Evolutionary conservation across 352 stramenopile species (phyloP), one percentile per base, ranked within the genome.

Genomic region (Saprolegnia parasitica): DNA sequence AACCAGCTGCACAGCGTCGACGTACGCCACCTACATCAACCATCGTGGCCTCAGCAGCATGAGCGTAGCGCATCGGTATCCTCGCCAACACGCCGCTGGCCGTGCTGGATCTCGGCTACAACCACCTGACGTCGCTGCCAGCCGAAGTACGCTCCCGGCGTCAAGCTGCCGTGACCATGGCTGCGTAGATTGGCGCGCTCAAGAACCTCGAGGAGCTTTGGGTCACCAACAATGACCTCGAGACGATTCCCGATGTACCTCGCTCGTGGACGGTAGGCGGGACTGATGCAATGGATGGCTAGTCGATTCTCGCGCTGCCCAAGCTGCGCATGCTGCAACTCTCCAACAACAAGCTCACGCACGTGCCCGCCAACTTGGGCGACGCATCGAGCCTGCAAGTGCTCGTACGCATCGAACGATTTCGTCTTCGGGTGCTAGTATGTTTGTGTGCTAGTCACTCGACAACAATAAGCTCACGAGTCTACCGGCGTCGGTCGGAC

Each of bases 331-430:
- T 67, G 24, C 24, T 67, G 2, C 60, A 67, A 24, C 37, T 67
- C 32, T 67, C 60, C 60, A 67, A 67, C 46, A 67, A 67, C 52
- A 60, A 60, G n/a, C 52, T 60, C 52, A 60, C 24, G 52, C 11
- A 16, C 11, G 11, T 60, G 9, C 52, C 52, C 8, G 35, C 24
- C 13, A 60, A 60, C 52, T n/a, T 60, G 11, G 52, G 52, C 11
- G 35, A 60, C 1, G 52, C 52, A 4, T 60, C 52, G 13, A 21
- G 2, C 13, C 52, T 60, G 24, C 24, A 60, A 60, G 52, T 60
- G 24, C 52, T 60, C 20, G 52, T 60, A 24, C 52, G 35, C 1
- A 5, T 55, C 24, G 52, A 3, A 60, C 2, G 1, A 21, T 16
- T 20, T 24, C 18, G 42, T 49, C 42, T 3, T 16, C 24, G 35